Base-by-base conservation (phyloP, 352 stramenopile species). In the Phytopythium sindhum region DNA sequence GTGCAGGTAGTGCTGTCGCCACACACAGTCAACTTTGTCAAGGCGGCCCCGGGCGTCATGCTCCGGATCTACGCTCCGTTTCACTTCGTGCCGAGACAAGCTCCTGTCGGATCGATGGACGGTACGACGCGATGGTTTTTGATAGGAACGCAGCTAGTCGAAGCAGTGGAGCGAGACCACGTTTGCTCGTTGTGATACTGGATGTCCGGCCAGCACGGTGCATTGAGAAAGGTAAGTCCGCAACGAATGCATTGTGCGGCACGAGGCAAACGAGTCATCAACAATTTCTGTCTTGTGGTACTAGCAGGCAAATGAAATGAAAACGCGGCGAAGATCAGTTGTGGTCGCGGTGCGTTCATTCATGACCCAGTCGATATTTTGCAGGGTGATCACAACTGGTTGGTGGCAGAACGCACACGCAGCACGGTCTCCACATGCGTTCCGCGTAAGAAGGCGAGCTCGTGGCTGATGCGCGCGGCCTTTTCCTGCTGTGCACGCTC, bases 51-150 rank as follows among this genome's bases (percentile, higher is more conserved):
- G 7, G 70, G 66, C 28, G 67, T 57, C 15, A 54, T 74, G 37
- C 23, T 90, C 14, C 80, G 78, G 51, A 68, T 90, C 29, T 90
- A 80, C 28, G 70, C 74, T 48, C 83, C 83, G n/a, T 79, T 88
- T 62, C 75, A 87, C 48, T 82, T 91, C 48, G 59, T 90, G 12
- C 59, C 61, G 17, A 53, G 76, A 28, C 24, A 64, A 33, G 45
- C 53, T 48, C 63, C 74, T 23, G 50, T 56, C 51, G 69, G 75
- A 47, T 69, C 63, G 55, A 53, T 57, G 29, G 65, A 37, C 39
- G 60, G 60, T 31, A 51, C 37, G 45, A n/a, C 17, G 28, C 15
- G 61, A 14, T 82, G 71, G 60, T 77, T 86, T 42, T 58, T 91
- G 6, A 47, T 89, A 9, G 71, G 72, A 17, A 89, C 82, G 26